Percentiles rank a stretch among this genome's conserved stretches.
Evolutionary conservation across 352 stramenopile species (phyloP).

Genomic region (Phytophthora nicotianae): DNA sequence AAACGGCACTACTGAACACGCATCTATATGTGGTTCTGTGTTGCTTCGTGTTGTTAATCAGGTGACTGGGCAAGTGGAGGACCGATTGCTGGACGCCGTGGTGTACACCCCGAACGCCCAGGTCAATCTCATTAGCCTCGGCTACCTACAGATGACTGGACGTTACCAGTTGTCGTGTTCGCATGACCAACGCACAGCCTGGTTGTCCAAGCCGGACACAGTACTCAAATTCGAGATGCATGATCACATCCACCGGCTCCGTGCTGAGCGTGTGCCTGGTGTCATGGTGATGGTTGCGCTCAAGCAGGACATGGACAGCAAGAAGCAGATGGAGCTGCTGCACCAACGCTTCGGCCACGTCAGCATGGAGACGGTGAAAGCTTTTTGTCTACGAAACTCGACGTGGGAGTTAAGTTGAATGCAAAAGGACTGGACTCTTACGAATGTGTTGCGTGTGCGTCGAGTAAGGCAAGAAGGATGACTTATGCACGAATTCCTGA

Average conservation of each 20-base stretch:
- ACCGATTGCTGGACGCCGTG: neutral
- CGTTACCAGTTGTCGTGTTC: neutral
- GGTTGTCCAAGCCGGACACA: neutral
- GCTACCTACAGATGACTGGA: neutral
- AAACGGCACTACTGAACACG: neutral
- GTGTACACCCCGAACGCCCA: neutral
- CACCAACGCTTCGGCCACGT: neutral
- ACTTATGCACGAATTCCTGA: neutral
- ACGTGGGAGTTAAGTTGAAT: neutral
- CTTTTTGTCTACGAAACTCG: neutral
- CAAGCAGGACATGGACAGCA: neutral
- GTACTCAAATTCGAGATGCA: neutral
- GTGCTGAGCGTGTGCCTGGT: neutral
- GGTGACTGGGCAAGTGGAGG: neutral
- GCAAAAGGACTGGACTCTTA: neutral
- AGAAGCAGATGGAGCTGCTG: neutral
- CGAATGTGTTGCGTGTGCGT: neutral
- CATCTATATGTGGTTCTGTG: neutral
- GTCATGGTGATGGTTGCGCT: neutral
- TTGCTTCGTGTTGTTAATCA: neutral
- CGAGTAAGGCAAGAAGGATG: neutral
- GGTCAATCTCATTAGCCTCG: neutral
- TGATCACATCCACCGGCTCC: neutral
- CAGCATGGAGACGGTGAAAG: neutral
- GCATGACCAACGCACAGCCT: neutral